A percentile compares a stretch with the other conserved stretches of the same genome.
Evolutionary conservation across 208 protist genomes (phyloP).

Genomic region (Angomonas deanei): DNA sequence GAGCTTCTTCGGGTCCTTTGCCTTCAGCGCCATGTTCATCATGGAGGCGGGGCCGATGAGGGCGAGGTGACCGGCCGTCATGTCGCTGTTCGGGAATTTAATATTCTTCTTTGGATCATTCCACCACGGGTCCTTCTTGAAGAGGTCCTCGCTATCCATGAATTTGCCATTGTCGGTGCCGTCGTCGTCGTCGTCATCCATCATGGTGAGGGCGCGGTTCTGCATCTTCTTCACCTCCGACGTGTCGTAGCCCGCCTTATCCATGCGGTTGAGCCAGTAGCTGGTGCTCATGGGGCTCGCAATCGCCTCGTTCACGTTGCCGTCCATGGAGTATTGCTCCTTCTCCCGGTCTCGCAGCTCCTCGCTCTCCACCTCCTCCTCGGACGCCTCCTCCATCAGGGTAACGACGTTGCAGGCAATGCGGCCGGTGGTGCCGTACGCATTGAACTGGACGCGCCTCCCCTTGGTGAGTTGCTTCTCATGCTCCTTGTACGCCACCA

Average conservation of each 20-base stretch:
- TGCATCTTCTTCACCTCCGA: constrained; percentile 75
- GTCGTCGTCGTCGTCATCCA: constrained; percentile 60
- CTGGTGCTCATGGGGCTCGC: constrained; percentile 79
- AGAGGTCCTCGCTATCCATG: constrained; percentile 78
- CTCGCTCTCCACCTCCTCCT: constrained; percentile 33
- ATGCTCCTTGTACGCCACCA: constrained; percentile 45
- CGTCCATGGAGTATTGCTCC: constrained; percentile 44
- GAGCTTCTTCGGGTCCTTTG: constrained; percentile 67
- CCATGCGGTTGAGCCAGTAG: constrained; percentile 85
- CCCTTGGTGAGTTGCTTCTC: constrained; percentile 54
- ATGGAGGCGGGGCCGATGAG: constrained; percentile 81
- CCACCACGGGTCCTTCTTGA: constrained; percentile 87
- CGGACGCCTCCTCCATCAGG: constrained; percentile 54
- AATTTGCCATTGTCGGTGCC: constrained; percentile 47
- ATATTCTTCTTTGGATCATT: constrained; percentile 83
- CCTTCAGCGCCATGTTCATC: constrained; percentile 88
- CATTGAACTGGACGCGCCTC: constrained; percentile 62
- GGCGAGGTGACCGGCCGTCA: constrained; percentile 73
- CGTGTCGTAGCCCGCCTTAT: constrained; percentile 75
- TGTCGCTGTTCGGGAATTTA: constrained; percentile 71
- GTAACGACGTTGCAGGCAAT: constrained; percentile 69
- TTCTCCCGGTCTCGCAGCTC: constrained; percentile 49
- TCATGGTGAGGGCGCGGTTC: constrained; percentile 56
- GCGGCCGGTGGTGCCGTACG: constrained; percentile 50
- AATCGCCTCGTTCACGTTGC: constrained; percentile 75